Evolutionary conservation across 2,329 filamentous ascomycete species (phyloP).

Genomic region (Alternaria brassicicola): DNA sequence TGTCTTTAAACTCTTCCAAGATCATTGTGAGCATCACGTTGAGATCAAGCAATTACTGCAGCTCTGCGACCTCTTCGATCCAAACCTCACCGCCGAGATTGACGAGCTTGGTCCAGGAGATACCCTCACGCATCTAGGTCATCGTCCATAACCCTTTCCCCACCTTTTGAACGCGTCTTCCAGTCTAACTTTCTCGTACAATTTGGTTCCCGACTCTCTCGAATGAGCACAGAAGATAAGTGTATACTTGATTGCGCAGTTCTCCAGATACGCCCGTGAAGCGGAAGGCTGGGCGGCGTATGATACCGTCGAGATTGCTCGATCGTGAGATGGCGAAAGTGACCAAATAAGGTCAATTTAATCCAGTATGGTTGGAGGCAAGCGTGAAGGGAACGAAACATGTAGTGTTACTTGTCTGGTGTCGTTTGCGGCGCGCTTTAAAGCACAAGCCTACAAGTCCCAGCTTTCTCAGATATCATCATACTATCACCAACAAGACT

Average conservation of each 20-base stretch:
- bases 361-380: background rate
- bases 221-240: background rate
- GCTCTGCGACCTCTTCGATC: too few species aligned
- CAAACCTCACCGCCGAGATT: too few species aligned
- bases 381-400: background rate
- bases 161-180: too few species aligned
- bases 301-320: background rate
- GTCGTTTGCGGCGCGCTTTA: background rate
- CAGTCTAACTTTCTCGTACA: too few species aligned
- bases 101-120: too few species aligned
- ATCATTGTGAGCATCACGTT: too few species aligned
- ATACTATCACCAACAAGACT: background rate
- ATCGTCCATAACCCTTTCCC: too few species aligned
- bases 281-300: background rate
- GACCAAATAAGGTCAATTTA: too few species aligned
- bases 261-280: background rate
- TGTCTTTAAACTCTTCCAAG: background rate
- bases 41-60: too few species aligned
- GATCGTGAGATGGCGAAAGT: background rate
- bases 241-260: background rate
- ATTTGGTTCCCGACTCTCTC: too few species aligned
- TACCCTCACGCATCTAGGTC: too few species aligned
- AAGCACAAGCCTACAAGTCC: background rate
- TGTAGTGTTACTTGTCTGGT: background rate
- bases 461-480: background rate